Evolutionary conservation across 1,284 basidiomycete genomes (phyloP).

Genomic region (Microbotryomycetes sp.): DNA sequence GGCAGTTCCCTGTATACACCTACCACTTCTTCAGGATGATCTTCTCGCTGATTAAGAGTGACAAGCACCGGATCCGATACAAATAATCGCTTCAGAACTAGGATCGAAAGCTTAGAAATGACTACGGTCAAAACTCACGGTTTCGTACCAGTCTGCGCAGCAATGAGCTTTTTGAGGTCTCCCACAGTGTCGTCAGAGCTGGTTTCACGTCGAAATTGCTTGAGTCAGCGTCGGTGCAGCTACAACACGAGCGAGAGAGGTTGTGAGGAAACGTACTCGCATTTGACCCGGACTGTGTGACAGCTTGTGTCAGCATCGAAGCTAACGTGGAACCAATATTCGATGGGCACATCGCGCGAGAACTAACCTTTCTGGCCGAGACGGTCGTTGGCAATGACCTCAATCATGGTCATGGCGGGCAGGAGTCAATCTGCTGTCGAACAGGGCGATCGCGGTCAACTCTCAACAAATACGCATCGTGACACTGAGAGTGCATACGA

Average conservation of each 20-base stretch:
- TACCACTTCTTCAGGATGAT: conserved; percentile 96
- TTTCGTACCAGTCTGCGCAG: conserved; percentile 89
- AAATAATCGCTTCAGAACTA: neutral
- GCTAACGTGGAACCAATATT: no score
- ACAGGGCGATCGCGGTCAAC: no score
- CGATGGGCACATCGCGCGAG: neutral
- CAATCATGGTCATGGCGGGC: conserved; percentile 43
- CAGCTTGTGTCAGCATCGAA: neutral
- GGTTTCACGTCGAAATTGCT: conserved; percentile 43
- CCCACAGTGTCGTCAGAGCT: conserved; percentile 93
- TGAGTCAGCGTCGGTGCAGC: neutral
- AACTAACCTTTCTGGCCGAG: conserved; percentile 81
- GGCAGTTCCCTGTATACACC: conserved; percentile 36
- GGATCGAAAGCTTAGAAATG: neutral
- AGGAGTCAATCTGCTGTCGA: neutral
- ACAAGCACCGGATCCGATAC: neutral
- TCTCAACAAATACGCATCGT: no score
- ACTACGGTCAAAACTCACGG: no score
- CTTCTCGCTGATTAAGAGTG: conserved; percentile 51
- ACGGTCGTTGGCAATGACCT: conserved; percentile 96
- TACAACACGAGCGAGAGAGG: neutral
- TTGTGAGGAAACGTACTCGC: conserved; percentile 27
- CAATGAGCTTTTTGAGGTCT: conserved; percentile 92
- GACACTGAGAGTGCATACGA: no score
- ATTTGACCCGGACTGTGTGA: conserved; percentile 70